Percentiles rank a stretch among this genome's conserved stretches.
Conservation (phyloP, 306 rosid genomes). For the Quillaja saponaria region DNA sequence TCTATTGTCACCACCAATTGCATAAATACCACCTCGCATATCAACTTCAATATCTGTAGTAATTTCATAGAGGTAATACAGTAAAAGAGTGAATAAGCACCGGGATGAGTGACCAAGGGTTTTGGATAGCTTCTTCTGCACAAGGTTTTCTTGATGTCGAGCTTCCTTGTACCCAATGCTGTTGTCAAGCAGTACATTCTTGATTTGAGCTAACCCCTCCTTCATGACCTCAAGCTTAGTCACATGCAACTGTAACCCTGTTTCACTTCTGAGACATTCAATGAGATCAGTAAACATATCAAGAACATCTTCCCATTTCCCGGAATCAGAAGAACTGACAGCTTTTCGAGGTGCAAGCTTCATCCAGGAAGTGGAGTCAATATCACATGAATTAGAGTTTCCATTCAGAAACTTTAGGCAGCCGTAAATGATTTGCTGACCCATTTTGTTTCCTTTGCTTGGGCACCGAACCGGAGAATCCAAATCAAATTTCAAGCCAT, state of each 20-base stretch:
- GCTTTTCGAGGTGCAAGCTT: constrained; percentile 54
- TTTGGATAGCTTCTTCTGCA: constrained; percentile 77
- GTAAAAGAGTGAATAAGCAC: constrained; percentile 78
- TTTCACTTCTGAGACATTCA: constrained; percentile 52
- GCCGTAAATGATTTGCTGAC: constrained; percentile 65
- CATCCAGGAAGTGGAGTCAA: constrained; percentile 77
- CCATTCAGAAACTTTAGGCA: constrained; percentile 64
- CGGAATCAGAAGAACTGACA: constrained; percentile 36
- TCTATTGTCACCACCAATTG: constrained; percentile 35
- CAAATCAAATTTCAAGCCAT: constrained; percentile 59
- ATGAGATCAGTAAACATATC: constrained; percentile 78
- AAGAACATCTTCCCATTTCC: constrained; percentile 80
- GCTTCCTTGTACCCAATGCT: constrained; percentile 72
- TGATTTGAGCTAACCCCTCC: constrained; percentile 83
- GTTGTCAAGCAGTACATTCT: constrained; percentile 60
- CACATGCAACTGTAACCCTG: constrained; percentile 40
- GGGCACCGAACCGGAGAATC: constrained; percentile 42
- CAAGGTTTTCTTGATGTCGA: constrained; percentile 62
- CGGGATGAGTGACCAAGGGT: constrained; percentile 77
- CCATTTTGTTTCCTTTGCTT: constrained; percentile 46
- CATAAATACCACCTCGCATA: constrained; percentile 63
- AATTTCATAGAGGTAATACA: constrained; percentile 62
- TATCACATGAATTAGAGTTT: constrained; percentile 34
- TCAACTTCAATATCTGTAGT: constrained; percentile 76
- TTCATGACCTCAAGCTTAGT: constrained; percentile 71